Evolutionary conservation across 768 basidiomycete species (phyloP).

Genomic region (Amyloporia xantha): DNA sequence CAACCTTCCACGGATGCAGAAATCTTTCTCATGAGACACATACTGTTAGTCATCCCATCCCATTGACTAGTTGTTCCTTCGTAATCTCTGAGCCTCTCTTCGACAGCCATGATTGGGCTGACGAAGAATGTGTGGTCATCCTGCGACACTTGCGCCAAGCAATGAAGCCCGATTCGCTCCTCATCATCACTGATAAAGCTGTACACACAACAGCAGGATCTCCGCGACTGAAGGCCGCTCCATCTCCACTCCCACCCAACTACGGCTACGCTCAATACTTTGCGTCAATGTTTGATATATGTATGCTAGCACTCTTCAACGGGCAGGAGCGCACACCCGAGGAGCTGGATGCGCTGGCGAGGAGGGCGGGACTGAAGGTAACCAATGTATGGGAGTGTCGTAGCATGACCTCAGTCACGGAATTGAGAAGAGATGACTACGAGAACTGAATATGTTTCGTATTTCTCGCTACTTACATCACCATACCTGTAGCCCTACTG

Average conservation of each 20-base stretch:
- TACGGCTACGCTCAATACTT: conserved; percentile 5
- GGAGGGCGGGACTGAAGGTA: conserved; percentile 5
- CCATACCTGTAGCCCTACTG: too few relatives aligned
- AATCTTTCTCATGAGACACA: conserved; percentile 9
- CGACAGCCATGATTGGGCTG: conserved; percentile 12
- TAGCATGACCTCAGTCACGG: conserved; percentile 3
- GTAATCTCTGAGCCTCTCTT: background rate
- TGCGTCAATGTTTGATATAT: conserved; percentile 2
- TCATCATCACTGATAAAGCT: conserved; percentile 7
- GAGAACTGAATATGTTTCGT: too few relatives aligned
- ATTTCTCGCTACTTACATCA: too few relatives aligned
- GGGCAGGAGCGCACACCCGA: conserved; percentile 9
- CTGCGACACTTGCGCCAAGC: conserved; percentile 5
- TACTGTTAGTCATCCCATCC: conserved; percentile 3
- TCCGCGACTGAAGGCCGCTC: conserved; percentile 1
- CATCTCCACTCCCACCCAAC: conserved; percentile 10
- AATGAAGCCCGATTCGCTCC: conserved; percentile 3
- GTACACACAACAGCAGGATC: conserved; percentile 4
- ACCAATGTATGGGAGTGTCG: conserved; percentile 11
- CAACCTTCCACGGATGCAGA: conserved; percentile 12
- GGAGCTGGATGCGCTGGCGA: conserved; percentile 3
- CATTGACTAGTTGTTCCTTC: background rate
- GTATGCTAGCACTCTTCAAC: conserved; percentile 12
- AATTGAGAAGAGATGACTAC: conserved; percentile 3
- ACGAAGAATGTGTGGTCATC: conserved; percentile 8